Evolutionary conservation across 495 filamentous ascomycete species (phyloP).

Genomic region (Penicillium antarcticum): DNA sequence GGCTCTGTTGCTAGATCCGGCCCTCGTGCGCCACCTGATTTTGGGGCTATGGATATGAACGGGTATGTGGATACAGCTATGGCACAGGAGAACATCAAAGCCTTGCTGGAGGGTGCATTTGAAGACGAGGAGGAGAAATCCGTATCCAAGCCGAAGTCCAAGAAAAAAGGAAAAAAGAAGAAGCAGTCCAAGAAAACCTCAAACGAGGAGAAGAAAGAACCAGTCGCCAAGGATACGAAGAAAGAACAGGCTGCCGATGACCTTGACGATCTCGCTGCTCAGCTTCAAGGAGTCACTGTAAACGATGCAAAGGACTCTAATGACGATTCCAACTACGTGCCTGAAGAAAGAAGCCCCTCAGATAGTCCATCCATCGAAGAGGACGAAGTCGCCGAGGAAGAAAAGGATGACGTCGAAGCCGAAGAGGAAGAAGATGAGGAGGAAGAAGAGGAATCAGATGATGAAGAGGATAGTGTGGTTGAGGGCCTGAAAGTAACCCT

Average conservation of each 20-base stretch:
- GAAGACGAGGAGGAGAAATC: constrained; percentile 74
- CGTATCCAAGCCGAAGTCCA: constrained; percentile 48
- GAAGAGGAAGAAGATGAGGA: constrained; percentile 43
- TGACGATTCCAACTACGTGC: constrained; percentile 9
- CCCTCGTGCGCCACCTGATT: constrained; percentile 15
- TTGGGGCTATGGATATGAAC: constrained; percentile 52
- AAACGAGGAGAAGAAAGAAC: constrained; percentile 39
- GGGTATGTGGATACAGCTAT: constrained; percentile 73
- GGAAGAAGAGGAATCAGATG: constrained; percentile 59
- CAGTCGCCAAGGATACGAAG: constrained; percentile 18
- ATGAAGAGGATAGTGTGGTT: constrained; percentile 68
- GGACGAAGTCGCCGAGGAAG: constrained; percentile 24
- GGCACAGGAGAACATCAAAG: constrained; percentile 82
- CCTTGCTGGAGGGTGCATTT: constrained; percentile 79
- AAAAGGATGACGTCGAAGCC: constrained; percentile 56
- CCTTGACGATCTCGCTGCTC: constrained; percentile 52
- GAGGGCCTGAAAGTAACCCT: constrained; percentile 84
- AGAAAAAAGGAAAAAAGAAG: constrained; percentile 49
- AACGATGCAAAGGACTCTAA: constrained; percentile 27
- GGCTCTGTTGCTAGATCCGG: constrained; percentile 6
- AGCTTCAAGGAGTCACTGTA: constrained; percentile 59
- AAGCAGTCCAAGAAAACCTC: constrained; percentile 28
- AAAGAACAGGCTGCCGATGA: constrained; percentile 30
- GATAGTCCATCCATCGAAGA: not conserved
- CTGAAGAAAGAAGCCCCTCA: constrained; percentile 2